Base-by-base conservation (phyloP, 805 yeast species). In the Debaryomyces tyrocola region DNA sequence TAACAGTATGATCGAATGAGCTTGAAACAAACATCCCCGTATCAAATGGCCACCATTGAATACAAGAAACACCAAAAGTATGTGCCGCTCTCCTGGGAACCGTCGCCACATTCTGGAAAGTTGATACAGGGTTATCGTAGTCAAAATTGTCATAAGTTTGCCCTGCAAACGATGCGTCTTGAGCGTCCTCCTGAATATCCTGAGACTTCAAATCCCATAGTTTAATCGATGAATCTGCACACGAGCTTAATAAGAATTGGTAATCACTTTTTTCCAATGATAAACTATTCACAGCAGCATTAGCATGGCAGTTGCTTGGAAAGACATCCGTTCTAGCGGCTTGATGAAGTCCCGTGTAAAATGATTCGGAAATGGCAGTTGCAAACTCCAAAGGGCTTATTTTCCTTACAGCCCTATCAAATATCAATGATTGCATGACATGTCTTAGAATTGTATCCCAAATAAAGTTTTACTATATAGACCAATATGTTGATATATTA, bases 1-100 rank as follows among this genome's bases (percentile, higher is more conserved):
- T 86, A 18, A 90, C 78, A 0, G 82, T 78, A 47, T 79, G 81
- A 63, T 91, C 97, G 62, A 83, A 89, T 0, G 96, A 88, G 0
- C 90, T 82, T 2, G 90, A 78, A 15, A 90, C 74, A 67, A 90
- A 90, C 83, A 91, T 75, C 1, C 96, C 97, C 29, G 84, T 81
- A 63, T 91, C 97, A 38, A 70, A 69, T 0, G 94, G 90, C 92
- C 96, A 92, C 97, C 97, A 91, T 55, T 77, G 73, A 0, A 88
- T 70, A 12, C 79, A 67, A 0, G 96, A 86, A 0, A 91, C 74
- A 0, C 96, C 96, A 60, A 75, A 89, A 15, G 68, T 62, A 59
- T 91, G 97, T 12, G 63, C 73, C 5, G 72, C 42, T 42, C 63
- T 67, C 18, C 72, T 56, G 0, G 76, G 75, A 4, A 73, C 53